These are phyloP conservation scores for Xanthoconium stramineum DNA, from an alignment of 768 basidiomycete species.

Conservation along the genomic window DNA sequence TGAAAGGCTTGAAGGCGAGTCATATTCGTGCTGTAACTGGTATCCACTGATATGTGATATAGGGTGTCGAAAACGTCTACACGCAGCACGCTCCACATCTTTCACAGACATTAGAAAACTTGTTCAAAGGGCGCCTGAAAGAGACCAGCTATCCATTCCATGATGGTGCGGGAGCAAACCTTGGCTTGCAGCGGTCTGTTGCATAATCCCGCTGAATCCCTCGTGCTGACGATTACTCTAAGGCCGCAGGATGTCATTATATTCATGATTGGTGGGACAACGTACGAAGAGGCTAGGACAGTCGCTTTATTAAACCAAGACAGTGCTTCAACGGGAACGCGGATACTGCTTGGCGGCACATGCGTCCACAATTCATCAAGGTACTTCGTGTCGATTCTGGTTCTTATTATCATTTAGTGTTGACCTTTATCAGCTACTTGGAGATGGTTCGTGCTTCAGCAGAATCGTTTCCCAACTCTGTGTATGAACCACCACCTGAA, in stretches of 20 bases:
- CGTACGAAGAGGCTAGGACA: constrained; percentile 90
- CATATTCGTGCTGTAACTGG: neutral
- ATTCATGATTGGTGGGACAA: constrained; percentile 95
- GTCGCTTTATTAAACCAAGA: constrained; percentile 88
- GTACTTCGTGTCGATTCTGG: constrained; percentile 40
- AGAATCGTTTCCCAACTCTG: constrained; percentile 54
- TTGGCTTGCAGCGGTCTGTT: constrained; percentile 65
- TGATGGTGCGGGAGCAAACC: constrained; percentile 64
- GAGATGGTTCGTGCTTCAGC: constrained; percentile 84
- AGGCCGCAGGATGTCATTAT: constrained; percentile 96
- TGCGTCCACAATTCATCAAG: constrained; percentile 93
- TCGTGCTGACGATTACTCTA: constrained; percentile 3
- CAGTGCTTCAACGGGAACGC: constrained; percentile 56
- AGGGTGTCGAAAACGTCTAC: constrained; percentile 99
- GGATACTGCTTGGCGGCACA: constrained; percentile 89
- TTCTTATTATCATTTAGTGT: neutral
- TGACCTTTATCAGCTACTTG: constrained; percentile 58
- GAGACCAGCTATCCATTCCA: constrained; percentile 92
- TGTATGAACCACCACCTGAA: constrained; percentile 76
- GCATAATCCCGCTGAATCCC: neutral
- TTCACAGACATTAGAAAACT: constrained; percentile 84
- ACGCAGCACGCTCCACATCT: constrained; percentile 96
- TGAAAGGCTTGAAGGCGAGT: constrained; percentile 90
- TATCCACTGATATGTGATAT: constrained; percentile 8
- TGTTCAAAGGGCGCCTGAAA: constrained; percentile 81